Percentiles rank a stretch among this genome's conserved stretches.
Conservation (phyloP, 1,139 yeast genomes). For the Wickerhamomyces sp. region DNA sequence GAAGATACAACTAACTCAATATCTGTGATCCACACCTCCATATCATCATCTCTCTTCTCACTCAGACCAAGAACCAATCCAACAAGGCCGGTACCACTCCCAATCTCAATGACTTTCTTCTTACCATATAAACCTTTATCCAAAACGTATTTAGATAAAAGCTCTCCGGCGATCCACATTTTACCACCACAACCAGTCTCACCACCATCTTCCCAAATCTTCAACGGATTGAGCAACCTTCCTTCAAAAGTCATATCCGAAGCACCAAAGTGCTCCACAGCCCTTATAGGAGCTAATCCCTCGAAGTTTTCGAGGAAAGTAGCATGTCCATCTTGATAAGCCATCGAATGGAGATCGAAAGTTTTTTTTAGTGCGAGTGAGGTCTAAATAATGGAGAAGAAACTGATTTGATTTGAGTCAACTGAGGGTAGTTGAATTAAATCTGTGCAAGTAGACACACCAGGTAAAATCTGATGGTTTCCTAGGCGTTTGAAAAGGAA, state of each 20-base stretch:
- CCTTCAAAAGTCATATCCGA: slow-evolving; percentile 39
- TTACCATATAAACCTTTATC: slow-evolving; percentile 19
- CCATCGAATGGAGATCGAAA: no score
- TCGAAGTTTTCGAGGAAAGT: slow-evolving; percentile 11
- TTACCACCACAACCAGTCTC: slow-evolving; percentile 57
- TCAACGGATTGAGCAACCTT: slow-evolving; percentile 31
- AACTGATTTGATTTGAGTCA: no score
- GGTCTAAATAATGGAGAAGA: no score
- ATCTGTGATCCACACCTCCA: slow-evolving; percentile 39
- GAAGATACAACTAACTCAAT: slow-evolving; percentile 17
- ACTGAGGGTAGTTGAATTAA: no score
- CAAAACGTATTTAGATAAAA: slow-evolving; percentile 39
- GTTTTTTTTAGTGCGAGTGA: no score
- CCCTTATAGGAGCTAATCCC: slow-evolving; percentile 30
- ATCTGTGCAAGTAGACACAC: no score
- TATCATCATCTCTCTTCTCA: slow-evolving; percentile 22
- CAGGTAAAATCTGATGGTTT: no score
- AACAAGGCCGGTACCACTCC: slow-evolving; percentile 53
- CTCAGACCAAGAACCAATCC: slow-evolving; percentile 33
- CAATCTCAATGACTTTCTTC: slow-evolving; percentile 41
- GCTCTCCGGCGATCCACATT: slow-evolving; percentile 55
- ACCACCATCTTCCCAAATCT: slow-evolving; percentile 50
- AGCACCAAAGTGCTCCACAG: slow-evolving; percentile 34
- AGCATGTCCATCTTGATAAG: not conserved
- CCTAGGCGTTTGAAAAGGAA: no score